Evolutionary conservation across 345 rosid genomes (phyloP), one percentile per base, ranked within the genome.

Genomic region (Chamaenerion angustifolium): DNA sequence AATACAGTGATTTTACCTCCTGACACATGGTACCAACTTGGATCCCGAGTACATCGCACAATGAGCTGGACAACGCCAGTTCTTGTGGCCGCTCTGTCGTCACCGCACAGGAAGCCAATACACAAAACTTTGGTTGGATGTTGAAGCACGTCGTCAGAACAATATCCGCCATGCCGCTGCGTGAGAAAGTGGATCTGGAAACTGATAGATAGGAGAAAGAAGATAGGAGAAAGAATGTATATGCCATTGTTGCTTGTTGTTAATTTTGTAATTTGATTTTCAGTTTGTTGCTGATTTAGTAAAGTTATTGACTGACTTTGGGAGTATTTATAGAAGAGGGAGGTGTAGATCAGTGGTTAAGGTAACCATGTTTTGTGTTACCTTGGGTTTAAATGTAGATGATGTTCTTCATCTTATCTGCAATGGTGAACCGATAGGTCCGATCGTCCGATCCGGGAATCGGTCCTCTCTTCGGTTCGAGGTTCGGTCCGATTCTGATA

Each of bases 1-100:
- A 46, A 62, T 83, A 83, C 37, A 87, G 84, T 10, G 80, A 10
- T 63, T 80, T 83, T 66, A 83, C 77, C 49, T 83, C 93, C 52
- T 63, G 72, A 51, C 62, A 56, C 23, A 74, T 61, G 57, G 93
- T 84, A 7, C 77, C 80, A 40, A 8, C 51, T 57, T 59, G 76
- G 49, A 83, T 60, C 46, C 87, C 87, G 13, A 83, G 62, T 10
- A 83, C 72, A 12, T 73, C 79, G 58, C 79, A 83, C 8, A 76
- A 64, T 0, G 90, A 78, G 0, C 63, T 51, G 0, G 50, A 48
- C 0, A 68, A 57, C 0, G 61, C 59, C 42, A 16, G 7, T 16
- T 4, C 16, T 52, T 10, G 46, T 17, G 49, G 56, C 50, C 73
- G 69, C 68, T 76, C 71, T 2, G 69, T 70, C 21, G 78, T 68